Percentiles rank a stretch among this genome's conserved stretches.
Evolutionary conservation across 352 stramenopile genomes (phyloP).

Genomic region (Phytophthora idaei): DNA sequence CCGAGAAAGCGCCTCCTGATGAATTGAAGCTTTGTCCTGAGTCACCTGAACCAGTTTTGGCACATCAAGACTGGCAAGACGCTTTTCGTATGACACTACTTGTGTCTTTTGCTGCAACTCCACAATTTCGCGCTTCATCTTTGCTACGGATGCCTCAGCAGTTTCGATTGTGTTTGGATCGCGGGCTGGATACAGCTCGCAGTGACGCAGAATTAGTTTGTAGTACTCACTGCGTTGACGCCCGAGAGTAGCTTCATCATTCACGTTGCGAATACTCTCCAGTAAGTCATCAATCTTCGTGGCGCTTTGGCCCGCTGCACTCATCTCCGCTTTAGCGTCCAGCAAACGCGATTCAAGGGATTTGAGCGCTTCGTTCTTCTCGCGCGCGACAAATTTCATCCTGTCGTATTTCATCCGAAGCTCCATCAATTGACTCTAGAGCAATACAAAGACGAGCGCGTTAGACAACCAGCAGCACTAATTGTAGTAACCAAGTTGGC

Average conservation of each 20-base stretch:
- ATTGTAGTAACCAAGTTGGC: neutral
- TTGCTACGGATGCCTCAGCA: slow-evolving; percentile 62
- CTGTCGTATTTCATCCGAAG: slow-evolving; percentile 79
- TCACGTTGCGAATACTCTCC: slow-evolving; percentile 66
- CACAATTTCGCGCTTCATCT: slow-evolving; percentile 68
- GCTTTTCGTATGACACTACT: slow-evolving; percentile 72
- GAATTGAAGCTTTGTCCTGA: slow-evolving; percentile 68
- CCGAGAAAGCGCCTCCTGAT: slow-evolving; percentile 62
- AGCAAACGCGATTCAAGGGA: slow-evolving; percentile 65
- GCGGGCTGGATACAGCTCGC: slow-evolving; percentile 75
- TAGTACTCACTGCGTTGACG: slow-evolving; percentile 84
- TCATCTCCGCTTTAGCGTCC: slow-evolving; percentile 54
- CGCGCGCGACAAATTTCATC: slow-evolving; percentile 67
- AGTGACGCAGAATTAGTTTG: slow-evolving; percentile 78
- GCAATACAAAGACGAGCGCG: slow-evolving; percentile 34
- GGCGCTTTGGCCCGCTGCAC: slow-evolving; percentile 52
- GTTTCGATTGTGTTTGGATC: slow-evolving; percentile 81
- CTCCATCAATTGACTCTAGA: slow-evolving; percentile 61
- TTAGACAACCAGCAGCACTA: slow-evolving; percentile 21
- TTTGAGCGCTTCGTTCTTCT: slow-evolving; percentile 53
- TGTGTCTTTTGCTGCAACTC: slow-evolving; percentile 77
- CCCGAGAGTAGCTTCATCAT: slow-evolving; percentile 63
- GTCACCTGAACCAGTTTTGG: slow-evolving; percentile 72
- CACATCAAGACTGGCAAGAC: slow-evolving; percentile 61
- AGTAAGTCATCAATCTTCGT: slow-evolving; percentile 63